A percentile compares a stretch with the other conserved stretches of the same genome.
Evolutionary conservation across 1,284 basidiomycete genomes (phyloP).

Genomic region (Ganoderma boninense): DNA sequence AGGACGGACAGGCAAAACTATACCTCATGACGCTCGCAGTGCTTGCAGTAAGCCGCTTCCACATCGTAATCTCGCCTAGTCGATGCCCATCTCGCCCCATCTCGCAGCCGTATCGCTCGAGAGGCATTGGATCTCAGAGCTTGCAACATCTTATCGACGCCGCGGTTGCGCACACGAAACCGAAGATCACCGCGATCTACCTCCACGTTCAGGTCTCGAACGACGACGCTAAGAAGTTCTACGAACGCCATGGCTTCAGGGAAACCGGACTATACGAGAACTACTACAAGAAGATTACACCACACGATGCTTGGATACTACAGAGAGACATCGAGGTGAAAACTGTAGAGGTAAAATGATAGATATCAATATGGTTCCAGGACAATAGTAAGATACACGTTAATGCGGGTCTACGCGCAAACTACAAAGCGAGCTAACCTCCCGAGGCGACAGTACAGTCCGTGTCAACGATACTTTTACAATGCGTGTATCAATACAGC

Average conservation of each 20-base stretch:
- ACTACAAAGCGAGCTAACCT: slow-evolving; percentile 32
- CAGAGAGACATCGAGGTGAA: slow-evolving; percentile 54
- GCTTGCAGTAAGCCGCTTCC: slow-evolving; percentile 67
- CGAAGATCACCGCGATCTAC: slow-evolving; percentile 72
- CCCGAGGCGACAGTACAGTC: slow-evolving; percentile 31
- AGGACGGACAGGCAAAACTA: slow-evolving; percentile 62
- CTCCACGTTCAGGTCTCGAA: slow-evolving; percentile 85
- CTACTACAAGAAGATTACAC: slow-evolving; percentile 86
- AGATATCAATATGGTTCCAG: slow-evolving; percentile 17
- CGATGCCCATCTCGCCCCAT: slow-evolving; percentile 17
- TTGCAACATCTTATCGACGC: slow-evolving; percentile 70
- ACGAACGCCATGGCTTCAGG: slow-evolving; percentile 79
- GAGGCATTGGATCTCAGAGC: slow-evolving; percentile 73
- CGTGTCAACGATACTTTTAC: slow-evolving; percentile 35
- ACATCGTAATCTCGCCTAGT: slow-evolving; percentile 28
- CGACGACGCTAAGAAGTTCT: slow-evolving; percentile 74
- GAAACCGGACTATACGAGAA: slow-evolving; percentile 68
- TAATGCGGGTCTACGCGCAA: slow-evolving; percentile 31
- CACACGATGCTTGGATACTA: slow-evolving; percentile 82
- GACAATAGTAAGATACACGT: slow-evolving; percentile 36
- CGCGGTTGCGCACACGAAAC: slow-evolving; percentile 62
- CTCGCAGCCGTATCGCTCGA: slow-evolving; percentile 78
- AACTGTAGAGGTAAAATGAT: slow-evolving; percentile 26
- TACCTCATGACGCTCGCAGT: slow-evolving; percentile 89
- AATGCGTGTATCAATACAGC: slow-evolving; percentile 36